Evolutionary conservation across 2,329 filamentous ascomycete species (phyloP).

Genomic region (Penicillium freii): DNA sequence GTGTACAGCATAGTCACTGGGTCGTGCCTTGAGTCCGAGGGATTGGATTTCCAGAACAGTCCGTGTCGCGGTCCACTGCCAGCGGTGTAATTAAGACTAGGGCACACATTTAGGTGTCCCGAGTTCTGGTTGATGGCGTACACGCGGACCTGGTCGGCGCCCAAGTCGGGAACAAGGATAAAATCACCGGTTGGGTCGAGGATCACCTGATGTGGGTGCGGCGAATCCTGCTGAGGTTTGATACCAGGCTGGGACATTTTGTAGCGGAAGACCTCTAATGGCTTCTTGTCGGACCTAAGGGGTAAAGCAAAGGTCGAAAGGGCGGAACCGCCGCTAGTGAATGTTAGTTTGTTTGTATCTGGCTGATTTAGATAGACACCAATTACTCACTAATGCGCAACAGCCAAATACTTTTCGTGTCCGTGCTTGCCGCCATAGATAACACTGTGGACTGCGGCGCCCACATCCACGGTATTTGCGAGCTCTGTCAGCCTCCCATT

Average conservation of each 20-base stretch:
- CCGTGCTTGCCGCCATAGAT: background rate
- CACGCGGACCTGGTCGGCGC: background rate
- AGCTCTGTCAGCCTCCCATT: background rate
- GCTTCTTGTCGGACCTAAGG: background rate
- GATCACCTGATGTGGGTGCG: background rate
- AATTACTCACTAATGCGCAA: background rate
- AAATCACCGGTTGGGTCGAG: background rate
- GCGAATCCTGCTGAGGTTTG: background rate
- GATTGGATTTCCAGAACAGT: background rate
- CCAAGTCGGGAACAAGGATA: background rate
- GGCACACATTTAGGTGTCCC: background rate
- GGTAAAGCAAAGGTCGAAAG: background rate
- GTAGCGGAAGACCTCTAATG: background rate
- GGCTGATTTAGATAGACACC: background rate
- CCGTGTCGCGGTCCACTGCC: background rate
- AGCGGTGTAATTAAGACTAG: background rate
- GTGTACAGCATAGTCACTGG: background rate
- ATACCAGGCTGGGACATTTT: background rate
- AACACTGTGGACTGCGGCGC: background rate
- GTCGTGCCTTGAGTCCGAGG: background rate
- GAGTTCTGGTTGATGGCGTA: background rate
- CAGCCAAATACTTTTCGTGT: background rate
- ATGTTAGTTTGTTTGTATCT: background rate
- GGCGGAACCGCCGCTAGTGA: background rate
- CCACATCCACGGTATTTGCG: background rate